Percentiles rank a stretch among this genome's conserved stretches.
phyloP scores from a whole-genome alignment of 192 early-diverging fungal species.

The Physocladia obscura region DNA sequence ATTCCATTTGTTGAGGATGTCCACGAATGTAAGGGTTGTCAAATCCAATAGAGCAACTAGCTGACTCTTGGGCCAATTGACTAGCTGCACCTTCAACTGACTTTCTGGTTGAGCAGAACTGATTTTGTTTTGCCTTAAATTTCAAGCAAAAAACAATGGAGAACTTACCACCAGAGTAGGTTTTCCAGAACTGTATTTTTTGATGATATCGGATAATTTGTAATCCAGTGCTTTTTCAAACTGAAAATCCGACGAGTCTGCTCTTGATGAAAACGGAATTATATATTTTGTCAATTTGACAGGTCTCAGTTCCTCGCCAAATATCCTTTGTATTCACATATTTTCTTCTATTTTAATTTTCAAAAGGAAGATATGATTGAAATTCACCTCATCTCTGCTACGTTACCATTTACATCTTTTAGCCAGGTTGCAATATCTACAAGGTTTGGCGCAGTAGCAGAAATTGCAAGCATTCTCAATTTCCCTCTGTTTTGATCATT shows the following conservation, averaged over 20 bases:
- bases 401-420: constrained; percentile 11
- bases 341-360: not conserved
- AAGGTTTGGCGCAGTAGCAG: constrained; percentile 72
- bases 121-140: not conserved
- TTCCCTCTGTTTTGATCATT: not conserved
- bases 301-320: constrained; percentile 73
- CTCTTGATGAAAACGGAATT: constrained; percentile 42
- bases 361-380: not conserved
- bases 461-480: constrained; percentile 61
- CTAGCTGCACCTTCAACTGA: constrained; percentile 41
- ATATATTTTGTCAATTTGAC: constrained; percentile 58
- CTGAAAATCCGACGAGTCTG: constrained; percentile 41
- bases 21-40: constrained; percentile 45
- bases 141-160: not conserved
- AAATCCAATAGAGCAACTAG: constrained; percentile 8
- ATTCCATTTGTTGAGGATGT: constrained; percentile 17
- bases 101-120: constrained; percentile 54
- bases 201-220: constrained; percentile 44
- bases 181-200: constrained; percentile 37
- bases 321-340: constrained; percentile 36
- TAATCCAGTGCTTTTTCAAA: constrained; percentile 63
- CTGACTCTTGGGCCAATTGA: constrained; percentile 27
- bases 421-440: constrained; percentile 71
- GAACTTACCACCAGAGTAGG: constrained; percentile 44
- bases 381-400: constrained; percentile 24